Percentiles rank a stretch among this genome's conserved stretches.
phyloP scores from a whole-genome alignment of 169 alveolate species.

The Plasmodium chabaudi region DNA sequence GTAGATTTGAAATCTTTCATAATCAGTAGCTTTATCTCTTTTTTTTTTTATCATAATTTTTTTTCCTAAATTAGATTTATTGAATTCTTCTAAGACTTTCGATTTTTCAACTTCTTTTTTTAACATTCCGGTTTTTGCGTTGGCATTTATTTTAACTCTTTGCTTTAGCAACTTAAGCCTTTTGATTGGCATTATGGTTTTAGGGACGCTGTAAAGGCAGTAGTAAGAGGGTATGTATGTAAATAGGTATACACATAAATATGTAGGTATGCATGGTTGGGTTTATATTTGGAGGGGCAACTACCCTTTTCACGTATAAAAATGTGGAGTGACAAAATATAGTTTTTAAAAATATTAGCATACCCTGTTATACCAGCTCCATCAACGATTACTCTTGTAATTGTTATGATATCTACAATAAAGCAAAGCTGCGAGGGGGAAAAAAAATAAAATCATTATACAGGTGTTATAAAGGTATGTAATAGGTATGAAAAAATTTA shows the following conservation, averaged over 20 bases:
- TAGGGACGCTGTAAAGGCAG: conserved; percentile 85
- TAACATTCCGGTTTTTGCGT: conserved; percentile 90
- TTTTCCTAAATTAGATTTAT: conserved; percentile 88
- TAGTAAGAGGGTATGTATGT: neutral
- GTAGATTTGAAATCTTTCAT: conserved; percentile 87
- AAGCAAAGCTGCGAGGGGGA: conserved; percentile 85
- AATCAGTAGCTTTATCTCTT: conserved; percentile 89
- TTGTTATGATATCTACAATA: conserved; percentile 91
- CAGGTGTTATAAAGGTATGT: neutral
- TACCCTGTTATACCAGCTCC: conserved; percentile 92
- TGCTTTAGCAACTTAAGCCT: conserved; percentile 91
- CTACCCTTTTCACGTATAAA: neutral
- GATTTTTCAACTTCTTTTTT: conserved; percentile 85
- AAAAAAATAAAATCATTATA: neutral
- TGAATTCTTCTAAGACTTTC: conserved; percentile 84
- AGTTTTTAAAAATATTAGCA: neutral
- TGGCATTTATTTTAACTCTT: conserved; percentile 90
- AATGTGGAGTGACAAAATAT: neutral
- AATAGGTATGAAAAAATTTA: too few species aligned
- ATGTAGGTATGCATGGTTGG: too few species aligned
- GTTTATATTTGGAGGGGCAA: too few species aligned
- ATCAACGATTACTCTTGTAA: conserved; percentile 91
- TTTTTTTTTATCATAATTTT: conserved; percentile 83
- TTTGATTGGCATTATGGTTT: conserved; percentile 92
- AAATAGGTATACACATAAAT: too few species aligned